Percentiles rank a stretch among this genome's conserved stretches.
phyloP scores from a whole-genome alignment of 2,329 filamentous ascomycete species.

The Monilinia aucupariae region DNA sequence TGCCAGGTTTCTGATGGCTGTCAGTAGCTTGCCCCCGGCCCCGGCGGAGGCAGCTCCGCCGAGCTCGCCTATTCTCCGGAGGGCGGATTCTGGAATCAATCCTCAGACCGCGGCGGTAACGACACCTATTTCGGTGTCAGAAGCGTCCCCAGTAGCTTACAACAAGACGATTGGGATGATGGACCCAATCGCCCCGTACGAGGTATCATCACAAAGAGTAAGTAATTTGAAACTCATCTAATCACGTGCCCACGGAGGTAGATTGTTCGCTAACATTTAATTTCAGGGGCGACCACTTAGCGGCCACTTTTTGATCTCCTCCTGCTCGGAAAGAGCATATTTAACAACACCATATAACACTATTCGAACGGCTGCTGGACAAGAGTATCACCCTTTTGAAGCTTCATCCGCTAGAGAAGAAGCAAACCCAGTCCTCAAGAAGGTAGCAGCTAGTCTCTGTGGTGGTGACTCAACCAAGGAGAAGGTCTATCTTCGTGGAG shows the following conservation, averaged over 20 bases:
- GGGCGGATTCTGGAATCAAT: neutral
- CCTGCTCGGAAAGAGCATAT: constrained; percentile 2
- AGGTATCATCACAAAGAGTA: neutral
- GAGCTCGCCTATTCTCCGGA: constrained; percentile 8
- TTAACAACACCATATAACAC: constrained; percentile 13
- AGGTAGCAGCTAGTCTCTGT: neutral
- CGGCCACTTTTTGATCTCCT: constrained; percentile 9
- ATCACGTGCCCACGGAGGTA: neutral
- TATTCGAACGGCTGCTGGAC: neutral
- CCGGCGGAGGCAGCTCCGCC: neutral
- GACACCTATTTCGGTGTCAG: neutral
- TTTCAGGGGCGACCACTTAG: neutral
- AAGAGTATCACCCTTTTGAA: neutral
- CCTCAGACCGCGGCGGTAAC: neutral
- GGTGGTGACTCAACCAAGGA: neutral
- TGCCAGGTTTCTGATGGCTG: neutral
- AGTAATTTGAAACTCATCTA: neutral
- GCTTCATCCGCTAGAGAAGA: neutral
- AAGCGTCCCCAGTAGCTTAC: neutral
- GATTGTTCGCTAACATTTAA: neutral
- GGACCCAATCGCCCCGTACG: neutral
- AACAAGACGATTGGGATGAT: constrained; percentile 1
- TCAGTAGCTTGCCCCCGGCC: neutral
- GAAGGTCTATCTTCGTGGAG: constrained; percentile 1
- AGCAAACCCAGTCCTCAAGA: neutral